Evolutionary conservation across 2,329 filamentous ascomycete genomes (phyloP).

Genomic region (Nothopassalora personata): DNA sequence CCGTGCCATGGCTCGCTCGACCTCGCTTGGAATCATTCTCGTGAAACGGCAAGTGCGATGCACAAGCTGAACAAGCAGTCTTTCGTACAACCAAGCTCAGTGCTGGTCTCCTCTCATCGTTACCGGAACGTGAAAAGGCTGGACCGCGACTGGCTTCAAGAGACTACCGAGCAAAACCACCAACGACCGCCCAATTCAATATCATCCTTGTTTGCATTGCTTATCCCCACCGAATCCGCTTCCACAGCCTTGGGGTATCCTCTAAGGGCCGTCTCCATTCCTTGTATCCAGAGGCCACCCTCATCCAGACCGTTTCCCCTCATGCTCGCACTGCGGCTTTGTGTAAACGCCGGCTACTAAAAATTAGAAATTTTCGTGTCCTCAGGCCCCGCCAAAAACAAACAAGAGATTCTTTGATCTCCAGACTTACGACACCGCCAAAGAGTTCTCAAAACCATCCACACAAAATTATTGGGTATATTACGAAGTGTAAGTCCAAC

Average conservation of each 20-base stretch:
- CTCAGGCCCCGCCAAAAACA: neutral
- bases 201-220: neutral
- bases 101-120: neutral
- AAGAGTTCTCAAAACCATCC: slow-evolving; percentile 17
- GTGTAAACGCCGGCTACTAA: slow-evolving; percentile 1
- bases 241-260: neutral
- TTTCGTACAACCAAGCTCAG: neutral
- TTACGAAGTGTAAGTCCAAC: slow-evolving; percentile 21
- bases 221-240: neutral
- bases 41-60: neutral
- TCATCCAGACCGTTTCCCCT: neutral
- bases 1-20: neutral
- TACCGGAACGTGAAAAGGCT: neutral
- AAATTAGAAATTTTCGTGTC: slow-evolving; percentile 5
- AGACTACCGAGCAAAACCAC: neutral
- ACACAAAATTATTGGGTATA: slow-evolving; percentile 23
- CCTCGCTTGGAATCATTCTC: neutral
- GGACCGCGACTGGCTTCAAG: neutral
- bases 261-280: neutral
- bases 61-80: neutral
- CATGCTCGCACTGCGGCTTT: slow-evolving; percentile 6
- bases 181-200: neutral
- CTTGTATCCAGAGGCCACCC: neutral
- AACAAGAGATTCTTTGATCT: neutral
- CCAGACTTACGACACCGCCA: slow-evolving; percentile 2